These are phyloP conservation scores for Hysterium pulicare DNA, from an alignment of 2,329 filamentous ascomycete genomes.

Conservation along the genomic window DNA sequence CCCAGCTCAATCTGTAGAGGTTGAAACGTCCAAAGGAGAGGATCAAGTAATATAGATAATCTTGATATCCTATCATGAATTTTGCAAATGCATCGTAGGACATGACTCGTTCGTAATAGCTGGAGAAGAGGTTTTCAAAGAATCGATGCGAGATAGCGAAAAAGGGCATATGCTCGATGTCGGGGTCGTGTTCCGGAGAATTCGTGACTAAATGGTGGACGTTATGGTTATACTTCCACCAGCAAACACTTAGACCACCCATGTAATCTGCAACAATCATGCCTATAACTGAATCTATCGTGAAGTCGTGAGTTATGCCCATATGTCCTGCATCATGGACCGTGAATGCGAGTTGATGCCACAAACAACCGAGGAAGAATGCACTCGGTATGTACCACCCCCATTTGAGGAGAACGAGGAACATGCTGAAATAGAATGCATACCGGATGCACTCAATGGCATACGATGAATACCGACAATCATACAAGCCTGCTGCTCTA, in stretches of 20 bases:
- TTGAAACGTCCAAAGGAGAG: constrained; percentile 70
- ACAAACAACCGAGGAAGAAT: constrained; percentile 74
- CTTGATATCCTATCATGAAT: constrained; percentile 58
- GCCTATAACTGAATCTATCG: constrained; percentile 77
- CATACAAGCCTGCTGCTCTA: constrained; percentile 69
- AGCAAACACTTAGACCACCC: constrained; percentile 84
- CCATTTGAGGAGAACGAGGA: constrained; percentile 47
- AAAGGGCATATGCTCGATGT: constrained; percentile 74
- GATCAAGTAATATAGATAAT: constrained; percentile 66
- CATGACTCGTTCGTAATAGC: constrained; percentile 65
- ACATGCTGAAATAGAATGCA: constrained; percentile 59
- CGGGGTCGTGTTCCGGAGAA: constrained; percentile 89
- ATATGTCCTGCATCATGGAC: constrained; percentile 96
- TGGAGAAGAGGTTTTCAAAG: constrained; percentile 60
- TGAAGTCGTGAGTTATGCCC: constrained; percentile 91
- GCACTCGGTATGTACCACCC: constrained; percentile 59
- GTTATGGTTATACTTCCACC: constrained; percentile 98
- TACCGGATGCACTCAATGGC: constrained; percentile 73
- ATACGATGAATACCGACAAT: constrained; percentile 82
- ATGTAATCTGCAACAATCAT: constrained; percentile 88
- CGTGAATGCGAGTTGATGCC: constrained; percentile 93
- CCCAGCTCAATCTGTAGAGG: constrained; percentile 65
- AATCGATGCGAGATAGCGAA: constrained; percentile 66
- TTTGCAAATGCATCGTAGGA: constrained; percentile 61
- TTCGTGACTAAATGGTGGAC: constrained; percentile 97